Evolutionary conservation across 305 asterid genomes (phyloP), one percentile per base, ranked within the genome.

Genomic region (Fraxinus albicans): DNA sequence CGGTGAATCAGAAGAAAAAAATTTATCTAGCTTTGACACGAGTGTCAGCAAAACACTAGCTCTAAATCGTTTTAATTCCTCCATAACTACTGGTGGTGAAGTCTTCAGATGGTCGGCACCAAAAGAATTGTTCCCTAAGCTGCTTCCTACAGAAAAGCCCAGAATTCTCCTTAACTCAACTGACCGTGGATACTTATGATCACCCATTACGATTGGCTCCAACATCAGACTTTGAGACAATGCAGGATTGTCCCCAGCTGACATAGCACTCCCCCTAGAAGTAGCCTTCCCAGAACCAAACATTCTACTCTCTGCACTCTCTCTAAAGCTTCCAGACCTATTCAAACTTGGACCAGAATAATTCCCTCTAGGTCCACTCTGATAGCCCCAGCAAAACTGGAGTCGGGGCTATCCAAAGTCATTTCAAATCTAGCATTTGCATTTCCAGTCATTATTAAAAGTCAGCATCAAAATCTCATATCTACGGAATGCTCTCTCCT

Each of bases 121-220:
- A 81, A 82, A 88, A 55, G 94, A 75, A 86, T 83, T 92, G 38
- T 94, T 97, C 88, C 94, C 99, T 8, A 88, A 84, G 82, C 88
- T 90, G 86, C 89, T 90, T 60, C 91, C 94, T 50, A 80, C 93
- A 75, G 98, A 84, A 81, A 81, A 42, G 47, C 94, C 92, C 47
- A 97, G 86, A 81, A 88, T 92, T 88, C 95, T 90, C 91, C 89
- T 94, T 36, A 94, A 80, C 85, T 95, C 99, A 67, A 83, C 90
- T 60, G 97, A 84, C 65, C 92, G 89, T 35, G 85, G 13, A 67
- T 53, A 60, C 83, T 89, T 92, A 53, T 84, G 91, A 75, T 93
- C 98, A 63, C 97, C 91, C 85, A 90, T 82, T 27, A 65, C 73
- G 85, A 95, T 89, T 79, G 93, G 97, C 79, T 95, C 99, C 89